These are phyloP conservation scores for Straminergon stramineum DNA, from an alignment of 225 moss, liverwort and hornwort genomes.

Conservation along the genomic window DNA sequence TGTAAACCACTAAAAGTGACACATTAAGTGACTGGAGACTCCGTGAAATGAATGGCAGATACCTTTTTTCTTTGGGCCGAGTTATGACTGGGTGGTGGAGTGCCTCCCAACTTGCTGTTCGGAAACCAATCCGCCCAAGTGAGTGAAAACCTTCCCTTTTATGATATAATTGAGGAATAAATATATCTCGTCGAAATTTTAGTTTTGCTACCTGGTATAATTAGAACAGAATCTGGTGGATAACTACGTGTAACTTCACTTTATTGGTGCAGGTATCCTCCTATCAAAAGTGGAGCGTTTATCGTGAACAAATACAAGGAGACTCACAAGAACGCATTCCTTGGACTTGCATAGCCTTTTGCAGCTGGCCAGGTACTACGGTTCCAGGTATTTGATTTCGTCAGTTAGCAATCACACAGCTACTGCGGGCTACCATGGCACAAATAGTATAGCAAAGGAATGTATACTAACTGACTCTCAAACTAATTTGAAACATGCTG, in stretches of 20 bases:
- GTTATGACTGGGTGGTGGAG: conserved; percentile 42
- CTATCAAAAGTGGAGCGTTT: neutral
- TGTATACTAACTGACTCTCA: no score
- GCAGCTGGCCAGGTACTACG: neutral
- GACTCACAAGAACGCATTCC: neutral
- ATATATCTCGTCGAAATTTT: neutral
- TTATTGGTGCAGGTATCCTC: neutral
- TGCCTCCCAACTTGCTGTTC: conserved; percentile 61
- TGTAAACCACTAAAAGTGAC: neutral
- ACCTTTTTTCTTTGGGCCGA: neutral
- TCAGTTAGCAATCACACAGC: neutral
- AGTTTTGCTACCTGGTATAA: neutral
- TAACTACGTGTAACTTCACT: neutral
- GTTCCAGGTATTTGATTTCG: neutral
- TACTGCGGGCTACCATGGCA: no score
- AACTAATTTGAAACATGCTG: neutral
- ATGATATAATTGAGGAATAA: neutral
- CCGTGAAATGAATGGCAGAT: conserved; percentile 8
- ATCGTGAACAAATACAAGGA: neutral
- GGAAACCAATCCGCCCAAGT: conserved; percentile 35
- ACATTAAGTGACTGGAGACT: neutral
- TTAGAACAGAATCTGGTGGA: neutral
- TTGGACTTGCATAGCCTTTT: neutral
- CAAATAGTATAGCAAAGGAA: neutral
- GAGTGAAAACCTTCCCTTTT: neutral